Conservation (phyloP, 2,329 filamentous ascomycete genomes). For the Colletotrichum tanaceti region DNA sequence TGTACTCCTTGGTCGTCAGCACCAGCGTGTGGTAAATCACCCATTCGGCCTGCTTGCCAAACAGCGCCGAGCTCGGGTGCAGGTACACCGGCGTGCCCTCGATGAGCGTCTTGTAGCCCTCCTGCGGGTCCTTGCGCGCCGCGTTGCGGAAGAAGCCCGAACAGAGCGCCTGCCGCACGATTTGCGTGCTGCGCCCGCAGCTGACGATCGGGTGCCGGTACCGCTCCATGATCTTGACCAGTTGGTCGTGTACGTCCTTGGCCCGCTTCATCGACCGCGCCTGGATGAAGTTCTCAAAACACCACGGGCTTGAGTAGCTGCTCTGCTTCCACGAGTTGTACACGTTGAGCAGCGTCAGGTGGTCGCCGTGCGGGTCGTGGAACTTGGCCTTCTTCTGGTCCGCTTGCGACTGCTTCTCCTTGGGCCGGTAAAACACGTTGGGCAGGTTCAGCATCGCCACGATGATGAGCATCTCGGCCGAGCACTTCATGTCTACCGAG, state of each 20-base stretch:
- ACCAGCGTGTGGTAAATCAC: constrained; percentile 94
- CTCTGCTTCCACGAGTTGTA: constrained; percentile 97
- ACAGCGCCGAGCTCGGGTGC: constrained; percentile 90
- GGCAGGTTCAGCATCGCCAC: constrained; percentile 93
- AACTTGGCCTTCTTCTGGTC: constrained; percentile 99
- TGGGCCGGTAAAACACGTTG: constrained; percentile 92
- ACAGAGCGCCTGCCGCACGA: constrained; percentile 89
- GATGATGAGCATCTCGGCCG: constrained; percentile 93
- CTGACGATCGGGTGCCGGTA: constrained; percentile 85
- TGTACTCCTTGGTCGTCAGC: constrained; percentile 96
- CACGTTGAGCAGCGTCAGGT: constrained; percentile 93
- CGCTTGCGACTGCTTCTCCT: constrained; percentile 95
- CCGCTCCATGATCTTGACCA: constrained; percentile 92
- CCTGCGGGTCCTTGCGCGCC: constrained; percentile 93
- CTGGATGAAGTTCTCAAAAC: constrained; percentile 97
- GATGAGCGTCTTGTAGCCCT: constrained; percentile 97
- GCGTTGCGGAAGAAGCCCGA: constrained; percentile 95
- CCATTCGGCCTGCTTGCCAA: constrained; percentile 96
- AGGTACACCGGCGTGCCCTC: constrained; percentile 96
- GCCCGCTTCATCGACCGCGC: constrained; percentile 88
- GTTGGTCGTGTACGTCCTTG: constrained; percentile 91
- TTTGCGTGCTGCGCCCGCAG: constrained; percentile 87
- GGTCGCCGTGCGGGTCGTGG: constrained; percentile 93
- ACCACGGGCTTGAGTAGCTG: constrained; percentile 88
- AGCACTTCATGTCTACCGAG: constrained; percentile 87